phyloP scores from a whole-genome alignment of 1,139 yeast species.

The Arxiozyma heterogenica region DNA sequence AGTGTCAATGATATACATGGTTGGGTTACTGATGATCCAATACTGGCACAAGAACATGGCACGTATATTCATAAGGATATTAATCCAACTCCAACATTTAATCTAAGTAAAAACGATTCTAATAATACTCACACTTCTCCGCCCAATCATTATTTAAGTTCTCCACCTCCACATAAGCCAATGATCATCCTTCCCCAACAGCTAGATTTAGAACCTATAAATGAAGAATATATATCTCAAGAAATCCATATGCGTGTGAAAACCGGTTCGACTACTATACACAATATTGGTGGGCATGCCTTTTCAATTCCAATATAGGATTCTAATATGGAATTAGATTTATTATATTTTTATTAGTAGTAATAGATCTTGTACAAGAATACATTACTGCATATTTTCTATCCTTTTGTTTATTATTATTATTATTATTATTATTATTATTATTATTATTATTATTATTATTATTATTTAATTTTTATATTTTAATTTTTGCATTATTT shows the following conservation, averaged over 20 bases:
- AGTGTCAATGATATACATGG: constrained; percentile 30
- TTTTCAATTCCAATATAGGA: constrained; percentile 31
- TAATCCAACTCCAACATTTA: constrained; percentile 9
- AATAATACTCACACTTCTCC: not conserved
- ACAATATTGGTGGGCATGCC: constrained; percentile 36
- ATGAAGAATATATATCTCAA: constrained; percentile 4
- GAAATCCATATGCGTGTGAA: constrained; percentile 37
- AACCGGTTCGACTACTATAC: constrained; percentile 38
- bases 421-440: no score
- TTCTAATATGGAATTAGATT: not conserved
- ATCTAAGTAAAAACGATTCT: constrained; percentile 4
- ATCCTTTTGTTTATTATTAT: not conserved
- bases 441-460: no score
- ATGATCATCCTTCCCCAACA: not conserved
- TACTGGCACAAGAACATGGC: not conserved
- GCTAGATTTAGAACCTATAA: constrained; percentile 14
- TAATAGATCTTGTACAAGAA: not conserved
- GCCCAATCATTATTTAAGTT: not conserved
- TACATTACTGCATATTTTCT: not conserved
- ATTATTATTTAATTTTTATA: no score
- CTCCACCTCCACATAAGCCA: constrained; percentile 2
- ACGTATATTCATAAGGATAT: not conserved
- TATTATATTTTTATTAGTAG: not conserved
- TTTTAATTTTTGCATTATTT: no score
- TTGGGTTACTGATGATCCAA: constrained; percentile 1